Conservation (phyloP, 1,284 basidiomycete genomes). For the Austroboletus novae-zelandiae region DNA sequence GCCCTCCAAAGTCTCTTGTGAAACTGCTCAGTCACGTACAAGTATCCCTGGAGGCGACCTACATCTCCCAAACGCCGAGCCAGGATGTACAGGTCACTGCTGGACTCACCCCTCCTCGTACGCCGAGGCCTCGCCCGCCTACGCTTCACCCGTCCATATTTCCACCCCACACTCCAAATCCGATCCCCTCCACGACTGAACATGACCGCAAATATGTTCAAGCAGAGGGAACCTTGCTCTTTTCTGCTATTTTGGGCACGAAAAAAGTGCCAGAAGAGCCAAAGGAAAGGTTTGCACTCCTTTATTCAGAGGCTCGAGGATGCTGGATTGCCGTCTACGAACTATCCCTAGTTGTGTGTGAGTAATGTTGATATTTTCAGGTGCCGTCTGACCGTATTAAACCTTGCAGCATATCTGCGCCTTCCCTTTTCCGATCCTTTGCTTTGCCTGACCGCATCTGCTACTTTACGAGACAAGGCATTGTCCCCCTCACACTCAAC, state of each 20-base stretch:
- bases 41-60: conserved; percentile 76
- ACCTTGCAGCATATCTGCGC: conserved; percentile 61
- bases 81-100: conserved; percentile 31
- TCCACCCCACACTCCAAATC: conserved; percentile 74
- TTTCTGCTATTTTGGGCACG: conserved; percentile 72
- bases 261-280: conserved; percentile 40
- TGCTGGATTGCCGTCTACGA: conserved; percentile 77
- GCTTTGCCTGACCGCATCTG: conserved; percentile 76
- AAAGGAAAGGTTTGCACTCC: conserved; percentile 56
- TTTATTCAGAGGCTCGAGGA: conserved; percentile 57
- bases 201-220: conserved; percentile 71
- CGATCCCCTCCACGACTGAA: conserved; percentile 65
- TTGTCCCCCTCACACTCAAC: conserved; percentile 50
- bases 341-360: conserved; percentile 73
- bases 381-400: not conserved
- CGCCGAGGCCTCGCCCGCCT: conserved; percentile 33
- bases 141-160: conserved; percentile 59
- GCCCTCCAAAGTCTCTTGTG: conserved; percentile 57
- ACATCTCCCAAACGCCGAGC: conserved; percentile 58
- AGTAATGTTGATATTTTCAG: conserved; percentile 32
- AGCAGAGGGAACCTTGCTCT: conserved; percentile 72
- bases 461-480: conserved; percentile 74
- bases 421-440: conserved; percentile 72
- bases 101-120: conserved; percentile 50
- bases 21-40: conserved; percentile 71